Conservation (phyloP, 176 grass and related monocot genomes). For the Zea mays region Zm-B73-REFERENCE-NAM-5.0 NC_050098.1:57627001-57627500, state of each 20-base stretch:
- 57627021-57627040: slow-evolving; percentile 16
- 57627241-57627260: not conserved
- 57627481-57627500: slow-evolving; percentile 74
- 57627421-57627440: slow-evolving; percentile 88
- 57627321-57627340: slow-evolving; percentile 86
- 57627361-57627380: slow-evolving; percentile 78
- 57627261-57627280: not conserved
- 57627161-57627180: slow-evolving; percentile 82
- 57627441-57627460: slow-evolving; percentile 78
- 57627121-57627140: slow-evolving; percentile 82
- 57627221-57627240: slow-evolving; percentile 37
- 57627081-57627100: not conserved
- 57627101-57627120: not conserved
- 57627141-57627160: slow-evolving; percentile 94
- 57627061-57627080: not conserved
- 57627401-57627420: slow-evolving; percentile 96
- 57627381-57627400: slow-evolving; percentile 61
- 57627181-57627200: slow-evolving; percentile 84
- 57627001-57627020: slow-evolving; percentile 78
- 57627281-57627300: not conserved
- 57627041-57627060: not conserved
- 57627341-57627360: slow-evolving; percentile 91
- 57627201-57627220: slow-evolving; percentile 67
- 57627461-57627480: slow-evolving; percentile 69
- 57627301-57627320: slow-evolving; percentile 71